phyloP scores from a whole-genome alignment of 176 grass and related monocot species.

The Aegilops speltoides region DNA sequence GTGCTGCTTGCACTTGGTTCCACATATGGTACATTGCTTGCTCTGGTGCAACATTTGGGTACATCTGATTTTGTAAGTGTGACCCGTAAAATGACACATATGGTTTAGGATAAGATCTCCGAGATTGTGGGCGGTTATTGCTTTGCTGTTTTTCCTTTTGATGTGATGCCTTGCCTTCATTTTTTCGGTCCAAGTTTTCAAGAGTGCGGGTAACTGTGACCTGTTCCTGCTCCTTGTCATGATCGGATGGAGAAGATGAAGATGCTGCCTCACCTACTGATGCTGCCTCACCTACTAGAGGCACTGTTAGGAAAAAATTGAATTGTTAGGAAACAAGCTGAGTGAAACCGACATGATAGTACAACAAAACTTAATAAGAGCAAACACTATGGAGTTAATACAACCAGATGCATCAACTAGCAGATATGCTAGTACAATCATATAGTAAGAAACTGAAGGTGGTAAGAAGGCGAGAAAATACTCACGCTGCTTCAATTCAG shows the following conservation, averaged over 20 bases:
- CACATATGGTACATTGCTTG: constrained; percentile 61
- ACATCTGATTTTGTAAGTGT: constrained; percentile 51
- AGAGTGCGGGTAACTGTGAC: constrained; percentile 53
- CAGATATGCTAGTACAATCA: neutral
- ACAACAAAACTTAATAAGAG: neutral
- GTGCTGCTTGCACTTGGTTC: constrained; percentile 52
- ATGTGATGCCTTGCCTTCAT: constrained; percentile 23
- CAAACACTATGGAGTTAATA: constrained; percentile 3
- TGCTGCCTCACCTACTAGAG: constrained; percentile 39
- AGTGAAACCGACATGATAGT: neutral
- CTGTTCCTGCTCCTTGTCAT: constrained; percentile 64
- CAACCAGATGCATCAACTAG: neutral
- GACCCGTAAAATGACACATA: constrained; percentile 31
- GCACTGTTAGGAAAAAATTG: constrained; percentile 39
- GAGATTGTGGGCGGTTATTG: constrained; percentile 22
- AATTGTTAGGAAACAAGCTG: constrained; percentile 23
- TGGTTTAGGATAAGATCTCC: constrained; percentile 40
- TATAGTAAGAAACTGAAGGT: neutral
- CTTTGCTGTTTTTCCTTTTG: constrained; percentile 43
- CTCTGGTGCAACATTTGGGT: constrained; percentile 41
- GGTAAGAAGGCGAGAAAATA: constrained; percentile 24
- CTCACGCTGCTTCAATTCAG: constrained; percentile 55
- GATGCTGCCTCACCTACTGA: constrained; percentile 45
- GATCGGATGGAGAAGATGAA: constrained; percentile 35
- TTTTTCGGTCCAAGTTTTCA: constrained; percentile 57